phyloP scores from a whole-genome alignment of 495 filamentous ascomycete species.

The Trichodelitschia bisporula region DNA sequence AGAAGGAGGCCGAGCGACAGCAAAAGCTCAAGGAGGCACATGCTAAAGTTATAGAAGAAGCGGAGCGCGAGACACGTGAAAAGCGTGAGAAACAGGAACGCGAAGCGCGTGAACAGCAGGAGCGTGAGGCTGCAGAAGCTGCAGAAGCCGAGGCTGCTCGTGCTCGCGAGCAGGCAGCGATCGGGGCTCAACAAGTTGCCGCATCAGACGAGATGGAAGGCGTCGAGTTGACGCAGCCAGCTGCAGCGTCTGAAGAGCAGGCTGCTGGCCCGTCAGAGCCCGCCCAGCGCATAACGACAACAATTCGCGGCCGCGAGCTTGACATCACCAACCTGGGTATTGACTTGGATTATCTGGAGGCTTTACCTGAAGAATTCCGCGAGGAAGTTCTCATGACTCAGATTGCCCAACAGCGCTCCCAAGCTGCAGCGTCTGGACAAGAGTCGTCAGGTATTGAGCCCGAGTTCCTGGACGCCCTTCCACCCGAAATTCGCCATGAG shows the following conservation, averaged over 20 bases:
- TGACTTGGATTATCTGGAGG: constrained; percentile 79
- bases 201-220: constrained; percentile 51
- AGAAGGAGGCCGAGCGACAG: constrained; percentile 13
- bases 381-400: constrained; percentile 89
- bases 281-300: constrained; percentile 41
- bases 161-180: constrained; percentile 20
- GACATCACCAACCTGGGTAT: constrained; percentile 91
- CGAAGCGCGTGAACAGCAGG: constrained; percentile 26
- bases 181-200: constrained; percentile 16
- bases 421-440: constrained; percentile 58
- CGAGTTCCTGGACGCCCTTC: constrained; percentile 86
- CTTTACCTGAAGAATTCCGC: constrained; percentile 77
- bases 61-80: constrained; percentile 19
- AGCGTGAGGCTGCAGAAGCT: constrained; percentile 32
- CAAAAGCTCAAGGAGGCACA: constrained; percentile 10
- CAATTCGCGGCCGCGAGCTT: constrained; percentile 56
- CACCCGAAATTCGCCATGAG: constrained; percentile 70
- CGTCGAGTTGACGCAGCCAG: constrained; percentile 31
- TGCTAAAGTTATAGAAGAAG: too few species aligned
- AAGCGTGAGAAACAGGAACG: constrained; percentile 44
- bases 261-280: constrained; percentile 26
- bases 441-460: constrained; percentile 70
- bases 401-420: constrained; percentile 53
- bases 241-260: constrained; percentile 8
- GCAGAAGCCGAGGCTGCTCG: constrained; percentile 3